Base-by-base conservation (phyloP, 2,329 filamentous ascomycete genomes). In the Neopestalotiopsis clavispora region DNA sequence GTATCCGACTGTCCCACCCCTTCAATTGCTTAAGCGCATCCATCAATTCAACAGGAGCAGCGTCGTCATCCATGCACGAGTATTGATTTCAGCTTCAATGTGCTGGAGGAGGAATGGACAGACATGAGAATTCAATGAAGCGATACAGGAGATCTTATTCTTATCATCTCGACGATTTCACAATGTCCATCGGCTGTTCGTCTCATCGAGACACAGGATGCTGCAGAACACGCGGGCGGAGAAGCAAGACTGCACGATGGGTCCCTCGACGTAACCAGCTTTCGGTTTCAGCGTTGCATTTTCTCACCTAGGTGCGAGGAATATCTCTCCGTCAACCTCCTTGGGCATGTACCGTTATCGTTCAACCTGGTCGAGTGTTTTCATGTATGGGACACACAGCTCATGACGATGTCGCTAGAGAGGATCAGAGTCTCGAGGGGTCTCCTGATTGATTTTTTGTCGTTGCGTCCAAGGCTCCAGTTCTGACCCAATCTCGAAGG, bases 251-350 rank as follows among this genome's bases (percentile, higher is more conserved):
- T 52, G 45, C 45, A 20, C 59, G 30, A 61, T 61, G 59, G 28
- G 59, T 61, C 59, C 59, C 30, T 52, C 45, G 45, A 61, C 40
- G 61, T 38, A 64, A 28, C 61, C 61, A 49, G 38, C n/a, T 42
- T 38, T 49, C 40, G 30, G 63, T 66, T 66, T 66, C 63, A 66
- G 63, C 63, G 52, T 57, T 57, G 40, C 42, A 34, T 34, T 66
- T 38, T 66, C 63, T 57, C 45, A 58, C 45, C 63, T 28, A 52
- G 45, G n/a, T 17, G 45, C 45, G 45, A 52, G 45, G 6, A 9
- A 52, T n/a, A 9, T 52, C 17, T 52, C 5, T n/a, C n/a, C 45
- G 23, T 32, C 23, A 28, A 52, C 17, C 45, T 6, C 9, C 4
- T n/a, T 20, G 14, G 45, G 45, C 45, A 52, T 52, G 4, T 52